These are phyloP conservation scores for Gryganskiella cystojenkinii DNA, from an alignment of 192 early-diverging fungal genomes.

Conservation along the genomic window DNA sequence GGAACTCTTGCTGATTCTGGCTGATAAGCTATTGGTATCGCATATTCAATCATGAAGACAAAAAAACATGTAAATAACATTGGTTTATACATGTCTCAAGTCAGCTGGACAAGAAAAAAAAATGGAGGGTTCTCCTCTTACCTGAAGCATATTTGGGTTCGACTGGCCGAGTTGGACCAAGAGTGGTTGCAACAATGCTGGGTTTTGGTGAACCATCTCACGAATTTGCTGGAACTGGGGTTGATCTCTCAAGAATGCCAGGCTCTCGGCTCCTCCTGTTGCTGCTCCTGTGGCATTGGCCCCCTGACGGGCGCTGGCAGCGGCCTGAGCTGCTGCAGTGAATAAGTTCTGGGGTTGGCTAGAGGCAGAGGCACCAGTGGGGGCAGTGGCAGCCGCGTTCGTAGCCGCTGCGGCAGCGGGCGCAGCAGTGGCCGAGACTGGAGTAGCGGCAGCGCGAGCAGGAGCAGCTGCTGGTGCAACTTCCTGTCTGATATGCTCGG, in stretches of 20 bases:
- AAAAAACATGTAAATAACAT: too few species aligned
- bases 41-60: too few species aligned
- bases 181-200: slow-evolving; percentile 86
- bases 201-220: slow-evolving; percentile 86
- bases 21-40: slow-evolving; percentile 78
- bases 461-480: slow-evolving; percentile 46
- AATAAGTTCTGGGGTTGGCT: slow-evolving; percentile 70
- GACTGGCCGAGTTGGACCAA: slow-evolving; percentile 84
- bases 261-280: slow-evolving; percentile 55
- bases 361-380: neutral
- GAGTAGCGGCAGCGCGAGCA: slow-evolving; percentile 8
- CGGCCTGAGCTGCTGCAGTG: slow-evolving; percentile 65
- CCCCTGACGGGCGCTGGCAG: slow-evolving; percentile 44
- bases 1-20: slow-evolving; percentile 81
- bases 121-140: neutral
- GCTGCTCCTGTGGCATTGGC: slow-evolving; percentile 48
- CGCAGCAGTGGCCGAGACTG: slow-evolving; percentile 33
- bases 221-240: slow-evolving; percentile 95
- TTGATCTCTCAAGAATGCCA: slow-evolving; percentile 72
- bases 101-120: slow-evolving; percentile 17
- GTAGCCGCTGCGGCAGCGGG: slow-evolving; percentile 42
- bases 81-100: neutral
- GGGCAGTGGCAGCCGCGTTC: neutral
- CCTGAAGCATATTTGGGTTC: slow-evolving; percentile 86
- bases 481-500: slow-evolving; percentile 63